Evolutionary conservation across 2,329 filamentous ascomycete genomes (phyloP).

Genomic region (Botrytis fragariae): DNA sequence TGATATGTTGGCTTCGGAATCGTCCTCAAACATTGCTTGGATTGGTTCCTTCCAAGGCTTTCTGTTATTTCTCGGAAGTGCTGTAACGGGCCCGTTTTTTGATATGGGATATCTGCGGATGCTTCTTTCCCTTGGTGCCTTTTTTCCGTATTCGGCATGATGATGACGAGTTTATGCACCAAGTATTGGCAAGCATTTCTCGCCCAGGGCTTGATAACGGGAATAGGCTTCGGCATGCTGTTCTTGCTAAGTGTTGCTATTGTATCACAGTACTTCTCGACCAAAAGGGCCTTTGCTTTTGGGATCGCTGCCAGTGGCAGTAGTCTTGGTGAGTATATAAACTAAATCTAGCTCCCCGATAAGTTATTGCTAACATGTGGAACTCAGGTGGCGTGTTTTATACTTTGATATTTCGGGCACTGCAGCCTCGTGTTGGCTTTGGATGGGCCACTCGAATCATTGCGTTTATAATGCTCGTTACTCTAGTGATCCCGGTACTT

Average conservation of each 20-base stretch:
- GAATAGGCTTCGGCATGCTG: neutral
- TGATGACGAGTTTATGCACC: slow-evolving; percentile 11
- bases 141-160: slow-evolving; percentile 6
- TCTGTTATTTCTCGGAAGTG: neutral
- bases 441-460: neutral
- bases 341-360: too few species aligned
- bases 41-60: neutral
- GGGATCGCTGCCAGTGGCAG: neutral
- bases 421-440: slow-evolving; percentile 35
- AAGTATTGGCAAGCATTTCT: neutral
- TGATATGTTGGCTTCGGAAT: neutral
- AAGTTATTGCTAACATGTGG: too few species aligned
- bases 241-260: neutral
- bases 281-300: slow-evolving; percentile 7
- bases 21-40: neutral
- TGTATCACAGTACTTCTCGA: neutral
- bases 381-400: neutral
- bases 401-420: neutral
- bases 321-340: neutral
- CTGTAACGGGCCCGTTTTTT: neutral
- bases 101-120: neutral
- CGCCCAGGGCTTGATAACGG: neutral
- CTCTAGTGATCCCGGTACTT: neutral
- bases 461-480: neutral
- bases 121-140: neutral